Percentiles rank a stretch among this genome's conserved stretches.
phyloP scores from a whole-genome alignment of 1,284 basidiomycete genomes.

The Fomitopsis pinicola region DNA sequence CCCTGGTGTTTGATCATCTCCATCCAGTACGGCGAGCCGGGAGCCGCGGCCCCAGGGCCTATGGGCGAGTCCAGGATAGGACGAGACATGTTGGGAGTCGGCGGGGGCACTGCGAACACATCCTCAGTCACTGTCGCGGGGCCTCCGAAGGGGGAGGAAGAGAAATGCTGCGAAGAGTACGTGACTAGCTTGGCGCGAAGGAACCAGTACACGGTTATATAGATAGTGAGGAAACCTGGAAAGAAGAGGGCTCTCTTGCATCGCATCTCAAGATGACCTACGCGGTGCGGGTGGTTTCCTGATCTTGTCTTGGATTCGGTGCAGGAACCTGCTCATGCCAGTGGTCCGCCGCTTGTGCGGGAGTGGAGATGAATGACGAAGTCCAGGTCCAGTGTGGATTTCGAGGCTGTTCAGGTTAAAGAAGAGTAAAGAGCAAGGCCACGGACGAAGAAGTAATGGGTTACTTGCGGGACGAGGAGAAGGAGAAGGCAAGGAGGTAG shows the following conservation, averaged over 20 bases:
- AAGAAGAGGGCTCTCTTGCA: not conserved
- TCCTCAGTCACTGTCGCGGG: not conserved
- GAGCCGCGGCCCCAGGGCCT: conserved; percentile 43
- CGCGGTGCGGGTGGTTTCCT: not conserved
- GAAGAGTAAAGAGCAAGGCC: too few species aligned
- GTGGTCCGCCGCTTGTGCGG: too few species aligned
- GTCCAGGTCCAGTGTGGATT: too few species aligned
- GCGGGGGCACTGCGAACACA: not conserved
- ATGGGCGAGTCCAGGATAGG: conserved; percentile 23
- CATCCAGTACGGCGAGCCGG: conserved; percentile 66
- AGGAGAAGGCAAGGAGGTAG: too few species aligned
- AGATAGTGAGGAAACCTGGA: not conserved
- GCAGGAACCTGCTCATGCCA: not conserved
- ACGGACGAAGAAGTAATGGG: conserved; percentile 15
- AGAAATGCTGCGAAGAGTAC: not conserved
- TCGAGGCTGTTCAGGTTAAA: too few species aligned
- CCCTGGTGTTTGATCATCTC: conserved; percentile 69
- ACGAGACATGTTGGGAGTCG: not conserved
- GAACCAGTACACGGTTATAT: not conserved
- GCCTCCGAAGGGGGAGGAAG: not conserved
- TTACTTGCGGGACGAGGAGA: too few species aligned
- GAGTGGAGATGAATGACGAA: too few species aligned
- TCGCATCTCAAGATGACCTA: not conserved
- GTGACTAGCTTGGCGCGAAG: not conserved
- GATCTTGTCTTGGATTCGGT: conserved; percentile 4